These are phyloP conservation scores for Lasiodiplodia citricola DNA, from an alignment of 2,329 filamentous ascomycete genomes.

Conservation along the genomic window DNA sequence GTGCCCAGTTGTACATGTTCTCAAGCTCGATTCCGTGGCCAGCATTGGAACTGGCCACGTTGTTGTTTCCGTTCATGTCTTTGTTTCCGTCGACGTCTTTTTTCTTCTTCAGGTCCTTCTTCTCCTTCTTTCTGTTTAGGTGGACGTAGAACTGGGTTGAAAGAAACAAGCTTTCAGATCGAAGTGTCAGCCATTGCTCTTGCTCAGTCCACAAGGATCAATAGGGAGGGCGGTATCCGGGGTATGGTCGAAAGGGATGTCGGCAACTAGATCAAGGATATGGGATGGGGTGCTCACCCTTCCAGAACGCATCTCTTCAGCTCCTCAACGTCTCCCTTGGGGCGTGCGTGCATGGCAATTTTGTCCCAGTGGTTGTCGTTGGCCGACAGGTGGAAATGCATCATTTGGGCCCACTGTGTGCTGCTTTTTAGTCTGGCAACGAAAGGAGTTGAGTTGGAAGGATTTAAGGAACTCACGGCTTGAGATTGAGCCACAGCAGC, in stretches of 20 bases:
- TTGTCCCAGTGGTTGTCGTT: conserved; percentile 27
- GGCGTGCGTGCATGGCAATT: conserved; percentile 23
- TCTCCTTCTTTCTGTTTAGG: too few relatives aligned
- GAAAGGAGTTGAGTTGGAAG: neutral
- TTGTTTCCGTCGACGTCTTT: too few relatives aligned
- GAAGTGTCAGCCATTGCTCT: neutral
- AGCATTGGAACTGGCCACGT: too few relatives aligned
- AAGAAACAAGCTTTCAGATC: neutral
- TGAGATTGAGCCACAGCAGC: conserved; percentile 25
- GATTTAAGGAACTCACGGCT: conserved; percentile 15
- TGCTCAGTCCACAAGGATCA: neutral
- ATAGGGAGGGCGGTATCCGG: neutral
- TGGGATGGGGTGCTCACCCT: neutral
- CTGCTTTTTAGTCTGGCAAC: neutral
- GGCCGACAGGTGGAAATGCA: conserved; percentile 28
- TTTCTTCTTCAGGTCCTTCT: too few relatives aligned
- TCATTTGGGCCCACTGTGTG: conserved; percentile 27
- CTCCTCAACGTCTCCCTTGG: conserved; percentile 18
- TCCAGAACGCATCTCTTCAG: conserved; percentile 28
- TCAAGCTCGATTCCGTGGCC: conserved; percentile 17
- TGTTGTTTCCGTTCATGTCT: too few relatives aligned
- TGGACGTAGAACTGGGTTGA: neutral
- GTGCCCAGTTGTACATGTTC: conserved; percentile 35
- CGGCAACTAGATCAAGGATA: too few relatives aligned
- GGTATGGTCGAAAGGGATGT: neutral